Evolutionary conservation across 1,284 basidiomycete species (phyloP).

Genomic region (Austroboletus rostrupii): DNA sequence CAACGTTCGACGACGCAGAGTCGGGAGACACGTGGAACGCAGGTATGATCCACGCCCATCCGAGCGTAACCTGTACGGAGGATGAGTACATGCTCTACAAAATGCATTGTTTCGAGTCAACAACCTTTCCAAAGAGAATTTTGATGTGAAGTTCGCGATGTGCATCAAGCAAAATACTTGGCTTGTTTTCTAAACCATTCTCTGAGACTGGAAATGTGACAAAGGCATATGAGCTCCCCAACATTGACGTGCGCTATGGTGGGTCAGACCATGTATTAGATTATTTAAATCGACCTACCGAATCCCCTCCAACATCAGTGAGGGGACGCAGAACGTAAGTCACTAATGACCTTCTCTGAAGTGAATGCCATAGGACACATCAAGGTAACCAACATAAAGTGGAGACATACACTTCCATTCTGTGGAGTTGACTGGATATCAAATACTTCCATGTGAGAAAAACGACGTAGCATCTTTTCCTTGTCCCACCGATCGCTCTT

Average conservation of each 20-base stretch:
- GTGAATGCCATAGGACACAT: neutral
- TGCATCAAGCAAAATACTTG: conserved; percentile 62
- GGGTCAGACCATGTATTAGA: conserved; percentile 25
- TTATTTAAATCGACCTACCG: conserved; percentile 40
- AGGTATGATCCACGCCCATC: conserved; percentile 83
- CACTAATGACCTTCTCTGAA: conserved; percentile 39
- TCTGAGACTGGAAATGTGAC: neutral
- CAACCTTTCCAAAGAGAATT: conserved; percentile 70
- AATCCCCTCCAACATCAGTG: conserved; percentile 27
- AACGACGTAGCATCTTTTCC: conserved; percentile 72
- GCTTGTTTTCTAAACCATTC: neutral
- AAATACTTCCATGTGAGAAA: conserved; percentile 55
- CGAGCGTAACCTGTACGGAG: conserved; percentile 61
- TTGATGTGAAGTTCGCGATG: conserved; percentile 74
- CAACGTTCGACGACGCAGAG: conserved; percentile 26
- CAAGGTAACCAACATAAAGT: neutral
- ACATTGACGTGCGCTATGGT: neutral
- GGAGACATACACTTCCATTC: conserved; percentile 17
- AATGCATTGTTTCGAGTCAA: neutral
- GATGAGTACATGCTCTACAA: conserved; percentile 1
- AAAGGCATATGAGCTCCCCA: conserved; percentile 3
- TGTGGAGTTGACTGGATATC: conserved; percentile 11
- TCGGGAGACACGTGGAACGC: conserved; percentile 62
- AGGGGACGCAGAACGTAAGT: conserved; percentile 42
- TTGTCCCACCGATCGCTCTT: conserved; percentile 60